Evolutionary conservation across 805 yeast genomes (phyloP), one percentile per base, ranked within the genome.

Genomic region (Candida succiphila): DNA sequence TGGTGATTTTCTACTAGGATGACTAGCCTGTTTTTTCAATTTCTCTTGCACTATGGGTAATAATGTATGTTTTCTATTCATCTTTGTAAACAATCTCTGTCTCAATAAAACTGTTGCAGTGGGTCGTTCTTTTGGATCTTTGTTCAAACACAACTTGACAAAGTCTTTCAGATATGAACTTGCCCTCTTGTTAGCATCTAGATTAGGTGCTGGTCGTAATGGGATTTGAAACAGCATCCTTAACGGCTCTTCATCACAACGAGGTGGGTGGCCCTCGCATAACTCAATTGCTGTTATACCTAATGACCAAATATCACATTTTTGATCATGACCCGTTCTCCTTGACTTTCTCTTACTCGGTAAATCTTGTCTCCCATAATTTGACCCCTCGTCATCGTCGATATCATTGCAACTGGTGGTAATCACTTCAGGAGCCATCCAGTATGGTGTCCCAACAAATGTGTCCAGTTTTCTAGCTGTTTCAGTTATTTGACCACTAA

Each of bases 401-500:
- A 20, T 10, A n/a, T n/a, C n/a, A n/a, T n/a, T n/a, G n/a, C n/a
- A n/a, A 31, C 32, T 32, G 35, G 69, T 52, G 5, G 64, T 53
- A 29, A 92, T 81, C n/a, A 89, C 82, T 53, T 92, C 98, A 0
- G 98, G 98, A 0, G 98, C 98, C 97, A 89, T 88, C 96, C 96
- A 88, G 56, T 75, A 85, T 12, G 96, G 96, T 0, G 96, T 87
- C 1, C 97, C 97, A 33, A 87, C 95, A 65, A 88, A 79, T 0
- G 96, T 84, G 35, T 72, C 73, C 41, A 78, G 70, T 39, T 65
- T 65, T 17, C 62, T 55, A 33, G 54, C 56, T 1, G 80, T 67
- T 29, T 64, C 57, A 16, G 78, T 69, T 19, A 88, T 64, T 53
- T 86, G 92, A 0, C 92, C 92, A 46, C 89, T 75, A 4, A 88